Percentiles rank a stretch among this genome's conserved stretches.
phyloP scores from a whole-genome alignment of 2,329 filamentous ascomycete species.

The Alternaria sp. region DNA sequence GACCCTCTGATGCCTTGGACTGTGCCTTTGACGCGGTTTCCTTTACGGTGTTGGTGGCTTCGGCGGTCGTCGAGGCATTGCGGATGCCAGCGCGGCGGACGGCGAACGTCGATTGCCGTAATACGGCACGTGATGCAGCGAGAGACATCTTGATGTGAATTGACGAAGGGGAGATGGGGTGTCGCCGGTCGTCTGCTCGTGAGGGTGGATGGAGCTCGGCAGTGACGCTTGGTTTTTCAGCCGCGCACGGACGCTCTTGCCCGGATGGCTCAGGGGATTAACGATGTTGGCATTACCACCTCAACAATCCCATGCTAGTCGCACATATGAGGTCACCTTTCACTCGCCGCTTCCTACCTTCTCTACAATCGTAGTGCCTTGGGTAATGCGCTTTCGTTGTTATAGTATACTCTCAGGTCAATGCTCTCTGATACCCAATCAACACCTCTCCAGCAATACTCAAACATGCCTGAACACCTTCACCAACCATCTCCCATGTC shows the following conservation, averaged over 20 bases:
- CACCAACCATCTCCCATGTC: slow-evolving; percentile 11
- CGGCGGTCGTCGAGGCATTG: slow-evolving; percentile 60
- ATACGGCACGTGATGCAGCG: slow-evolving; percentile 56
- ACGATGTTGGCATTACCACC: slow-evolving; percentile 13
- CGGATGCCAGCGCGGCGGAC: slow-evolving; percentile 56
- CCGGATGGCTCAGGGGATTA: slow-evolving; percentile 25
- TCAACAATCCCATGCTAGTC: neutral
- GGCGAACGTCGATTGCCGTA: slow-evolving; percentile 56
- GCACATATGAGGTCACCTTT: neutral
- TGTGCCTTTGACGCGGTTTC: slow-evolving; percentile 68
- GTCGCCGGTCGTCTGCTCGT: slow-evolving; percentile 27
- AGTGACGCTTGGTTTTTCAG: slow-evolving; percentile 33
- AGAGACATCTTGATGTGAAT: slow-evolving; percentile 56
- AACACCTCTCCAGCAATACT: neutral
- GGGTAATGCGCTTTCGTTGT: neutral
- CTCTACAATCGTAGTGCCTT: neutral
- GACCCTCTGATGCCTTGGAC: slow-evolving; percentile 81
- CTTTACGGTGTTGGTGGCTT: slow-evolving; percentile 58
- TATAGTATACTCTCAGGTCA: neutral
- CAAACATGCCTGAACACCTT: neutral
- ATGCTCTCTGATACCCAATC: neutral
- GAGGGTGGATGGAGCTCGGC: slow-evolving; percentile 26
- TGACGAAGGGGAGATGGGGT: slow-evolving; percentile 29
- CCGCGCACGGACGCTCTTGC: slow-evolving; percentile 22
- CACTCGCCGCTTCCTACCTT: neutral